These are phyloP conservation scores for Sclerotinia minor DNA, from an alignment of 2,329 filamentous ascomycete genomes.

Conservation along the genomic window DNA sequence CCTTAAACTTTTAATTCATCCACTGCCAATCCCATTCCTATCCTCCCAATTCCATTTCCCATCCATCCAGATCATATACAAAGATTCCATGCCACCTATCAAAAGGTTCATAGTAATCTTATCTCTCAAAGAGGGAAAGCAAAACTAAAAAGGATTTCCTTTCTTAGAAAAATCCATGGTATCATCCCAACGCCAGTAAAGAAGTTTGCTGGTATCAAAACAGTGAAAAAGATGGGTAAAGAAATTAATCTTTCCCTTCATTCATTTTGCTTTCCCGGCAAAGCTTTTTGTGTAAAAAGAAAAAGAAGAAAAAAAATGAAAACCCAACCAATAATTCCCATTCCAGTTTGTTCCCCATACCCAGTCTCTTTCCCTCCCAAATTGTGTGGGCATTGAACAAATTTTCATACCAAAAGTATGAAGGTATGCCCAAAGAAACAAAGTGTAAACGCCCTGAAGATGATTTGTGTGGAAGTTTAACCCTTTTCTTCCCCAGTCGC, in stretches of 20 bases:
- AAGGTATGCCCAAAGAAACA: constrained; percentile 15
- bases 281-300: constrained; percentile 22
- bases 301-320: constrained; percentile 11
- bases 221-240: constrained; percentile 26
- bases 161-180: constrained; percentile 32
- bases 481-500: constrained; percentile 6
- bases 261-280: constrained; percentile 31
- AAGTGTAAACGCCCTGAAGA: constrained; percentile 13
- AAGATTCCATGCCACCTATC: constrained; percentile 4
- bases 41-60: constrained; percentile 3
- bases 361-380: constrained; percentile 11
- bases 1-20: constrained; percentile 11
- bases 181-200: constrained; percentile 38
- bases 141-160: not conserved
- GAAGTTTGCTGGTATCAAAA: constrained; percentile 33
- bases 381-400: constrained; percentile 15
- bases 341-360: constrained; percentile 21
- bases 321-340: constrained; percentile 18
- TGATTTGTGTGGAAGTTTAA: constrained; percentile 17
- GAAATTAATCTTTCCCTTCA: constrained; percentile 22
- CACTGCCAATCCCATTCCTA: constrained; percentile 1
- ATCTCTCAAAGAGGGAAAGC: constrained; percentile 14
- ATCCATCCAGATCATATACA: constrained; percentile 22
- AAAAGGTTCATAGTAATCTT: not conserved
- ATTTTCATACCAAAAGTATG: constrained; percentile 18